A percentile compares a stretch with the other conserved stretches of the same genome.
Evolutionary conservation across 495 filamentous ascomycete species (phyloP).

Genomic region (Pseudevernia furfuracea): DNA sequence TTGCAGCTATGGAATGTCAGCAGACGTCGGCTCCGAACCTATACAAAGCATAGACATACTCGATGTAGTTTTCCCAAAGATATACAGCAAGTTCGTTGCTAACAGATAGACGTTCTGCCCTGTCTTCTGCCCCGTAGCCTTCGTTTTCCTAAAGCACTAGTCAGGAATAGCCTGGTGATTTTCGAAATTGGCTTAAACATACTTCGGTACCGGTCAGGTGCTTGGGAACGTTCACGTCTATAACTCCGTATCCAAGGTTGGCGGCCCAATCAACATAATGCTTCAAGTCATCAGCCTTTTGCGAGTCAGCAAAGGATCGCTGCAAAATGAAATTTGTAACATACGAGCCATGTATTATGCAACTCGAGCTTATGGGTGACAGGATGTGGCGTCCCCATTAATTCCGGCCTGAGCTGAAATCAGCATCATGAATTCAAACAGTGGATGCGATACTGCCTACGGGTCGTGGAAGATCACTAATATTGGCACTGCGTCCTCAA

Average conservation of each 20-base stretch:
- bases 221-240: conserved; percentile 85
- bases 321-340: conserved; percentile 31
- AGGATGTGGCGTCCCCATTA: conserved; percentile 59
- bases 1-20: conserved; percentile 41
- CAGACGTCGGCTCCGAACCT: not conserved
- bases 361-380: conserved; percentile 62
- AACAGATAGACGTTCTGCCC: conserved; percentile 40
- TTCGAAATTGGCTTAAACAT: conserved; percentile 22
- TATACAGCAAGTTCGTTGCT: conserved; percentile 74
- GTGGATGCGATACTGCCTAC: conserved; percentile 41
- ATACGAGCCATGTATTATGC: conserved; percentile 80
- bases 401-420: conserved; percentile 50
- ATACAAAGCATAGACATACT: conserved; percentile 38
- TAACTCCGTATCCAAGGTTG: conserved; percentile 62
- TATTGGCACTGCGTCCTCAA: conserved; percentile 45
- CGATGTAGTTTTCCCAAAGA: conserved; percentile 96
- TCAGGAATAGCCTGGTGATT: conserved; percentile 7
- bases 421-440: conserved; percentile 21
- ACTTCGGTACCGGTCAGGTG: conserved; percentile 53
- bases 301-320: conserved; percentile 34
- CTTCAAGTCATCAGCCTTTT: conserved; percentile 67
- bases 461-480: conserved; percentile 77
- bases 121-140: conserved; percentile 38
- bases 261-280: conserved; percentile 78
- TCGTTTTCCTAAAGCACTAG: conserved; percentile 23